Evolutionary conservation across 2,329 filamentous ascomycete species (phyloP).

Genomic region (Arthroderma sp.): DNA sequence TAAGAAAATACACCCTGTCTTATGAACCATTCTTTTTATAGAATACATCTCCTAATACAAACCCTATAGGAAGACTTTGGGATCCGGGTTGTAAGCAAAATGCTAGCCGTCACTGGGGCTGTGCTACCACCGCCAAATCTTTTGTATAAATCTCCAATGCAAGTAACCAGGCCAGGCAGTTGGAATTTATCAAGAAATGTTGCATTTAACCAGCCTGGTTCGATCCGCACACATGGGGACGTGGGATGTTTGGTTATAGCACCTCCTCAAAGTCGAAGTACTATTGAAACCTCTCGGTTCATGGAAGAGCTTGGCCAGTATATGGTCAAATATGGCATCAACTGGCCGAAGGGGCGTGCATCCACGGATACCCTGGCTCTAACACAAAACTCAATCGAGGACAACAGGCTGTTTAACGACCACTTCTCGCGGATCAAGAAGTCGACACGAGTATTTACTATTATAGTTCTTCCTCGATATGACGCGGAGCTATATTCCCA

Average conservation of each 20-base stretch:
- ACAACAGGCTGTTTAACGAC: neutral
- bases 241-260: neutral
- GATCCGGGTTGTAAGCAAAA: slow-evolving; percentile 11
- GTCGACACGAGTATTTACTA: slow-evolving; percentile 3
- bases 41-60: neutral
- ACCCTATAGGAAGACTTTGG: slow-evolving; percentile 12
- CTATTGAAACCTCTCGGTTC: neutral
- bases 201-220: neutral
- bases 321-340: slow-evolving; percentile 5
- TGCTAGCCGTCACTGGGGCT: slow-evolving; percentile 14
- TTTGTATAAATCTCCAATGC: neutral
- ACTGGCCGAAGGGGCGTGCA: slow-evolving; percentile 1
- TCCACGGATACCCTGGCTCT: neutral
- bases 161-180: neutral
- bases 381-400: neutral
- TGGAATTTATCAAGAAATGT: slow-evolving; percentile 4
- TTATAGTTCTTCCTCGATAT: slow-evolving; percentile 14
- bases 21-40: neutral
- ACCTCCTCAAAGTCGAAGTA: neutral
- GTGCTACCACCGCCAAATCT: slow-evolving; percentile 12
- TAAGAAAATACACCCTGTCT: slow-evolving; percentile 1
- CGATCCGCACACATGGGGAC: neutral
- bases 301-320: neutral
- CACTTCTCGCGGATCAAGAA: slow-evolving; percentile 7
- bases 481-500: slow-evolving; percentile 14